Base-by-base conservation (phyloP, 495 filamentous ascomycete genomes). In the Penicillium cinerascens region DNA sequence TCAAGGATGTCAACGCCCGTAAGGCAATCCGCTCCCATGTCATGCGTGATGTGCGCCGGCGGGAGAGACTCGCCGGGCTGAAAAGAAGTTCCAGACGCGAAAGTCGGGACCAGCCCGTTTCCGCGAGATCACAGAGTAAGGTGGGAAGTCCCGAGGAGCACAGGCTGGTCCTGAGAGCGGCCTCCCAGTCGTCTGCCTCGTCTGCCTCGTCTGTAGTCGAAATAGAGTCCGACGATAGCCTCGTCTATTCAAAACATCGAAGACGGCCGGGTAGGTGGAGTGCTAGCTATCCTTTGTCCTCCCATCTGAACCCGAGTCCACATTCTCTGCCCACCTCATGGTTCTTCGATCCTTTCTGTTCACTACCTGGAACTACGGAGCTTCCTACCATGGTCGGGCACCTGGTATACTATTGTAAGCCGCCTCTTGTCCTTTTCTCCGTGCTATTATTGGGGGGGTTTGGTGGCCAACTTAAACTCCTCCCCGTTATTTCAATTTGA, bases 1-100 rank as follows among this genome's bases (percentile, higher is more conserved):
- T 72, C 49, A 70, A 65, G 43, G 58, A 72, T 69, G 63, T 56
- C 41, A 68, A 67, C 54, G 65, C 69, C 29, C 63, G 69, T 50
- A 70, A 68, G 46, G 59, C 63, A 3, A 72, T 72, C 23, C 63
- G 69, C 13, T 72, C 69, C 16, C 69, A 72, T 61, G 69, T 72
- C 6, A 72, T 72, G 69, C 69, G 69, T 29, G 63, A 72, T 62
- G 69, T 72, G 17, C 67, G 69, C 42, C 65, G 63, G 20, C 69
- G 69, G 8, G 69, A 72, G 46, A 58, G 67, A 47, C 63, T 70
- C 16, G 67, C 65, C 0, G 69, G 69, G 3, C 43, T 63, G 17
- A 72, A 70, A 42, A 56, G 69, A 38, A 64, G 59, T 10, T 61
- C 67, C 1, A 64, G 54, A 44, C 63, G 67, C 8, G 67, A 70